phyloP scores from a whole-genome alignment of 2,329 filamentous ascomycete genomes.

The Hymenoscyphus salicellus region DNA sequence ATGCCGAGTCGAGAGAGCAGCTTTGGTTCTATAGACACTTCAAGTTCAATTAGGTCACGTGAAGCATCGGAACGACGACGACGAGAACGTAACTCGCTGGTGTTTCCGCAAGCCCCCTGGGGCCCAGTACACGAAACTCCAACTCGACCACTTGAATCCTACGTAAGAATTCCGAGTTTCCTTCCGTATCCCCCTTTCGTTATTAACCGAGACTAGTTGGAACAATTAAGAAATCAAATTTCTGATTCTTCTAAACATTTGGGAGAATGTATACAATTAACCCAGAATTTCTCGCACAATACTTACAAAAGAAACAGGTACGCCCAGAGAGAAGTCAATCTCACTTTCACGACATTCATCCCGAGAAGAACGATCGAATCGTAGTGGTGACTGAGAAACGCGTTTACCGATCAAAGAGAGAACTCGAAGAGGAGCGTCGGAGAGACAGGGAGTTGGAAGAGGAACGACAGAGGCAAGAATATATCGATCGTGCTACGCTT shows the following conservation, averaged over 20 bases:
- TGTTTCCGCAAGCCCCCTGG: slow-evolving; percentile 4
- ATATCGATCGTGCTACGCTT: slow-evolving; percentile 6
- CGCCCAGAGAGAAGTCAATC: neutral
- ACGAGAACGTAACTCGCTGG: slow-evolving; percentile 14
- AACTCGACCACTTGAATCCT: too few species aligned
- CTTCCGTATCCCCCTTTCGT: neutral
- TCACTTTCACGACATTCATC: slow-evolving; percentile 11
- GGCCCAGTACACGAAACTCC: slow-evolving; percentile 1
- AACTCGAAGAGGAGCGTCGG: slow-evolving; percentile 10
- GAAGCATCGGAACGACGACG: slow-evolving; percentile 18
- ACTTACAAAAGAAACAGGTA: neutral
- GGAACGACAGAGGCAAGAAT: slow-evolving; percentile 18
- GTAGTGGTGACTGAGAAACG: slow-evolving; percentile 21
- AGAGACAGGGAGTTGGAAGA: neutral
- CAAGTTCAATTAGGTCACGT: slow-evolving; percentile 10
- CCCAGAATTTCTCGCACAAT: neutral
- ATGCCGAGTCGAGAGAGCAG: slow-evolving; percentile 11
- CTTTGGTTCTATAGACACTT: slow-evolving; percentile 10
- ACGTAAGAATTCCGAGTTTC: too few species aligned
- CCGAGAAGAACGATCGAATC: slow-evolving; percentile 9
- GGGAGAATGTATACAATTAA: neutral
- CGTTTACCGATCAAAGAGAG: slow-evolving; percentile 15
- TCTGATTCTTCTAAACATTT: neutral
- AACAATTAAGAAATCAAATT: neutral
- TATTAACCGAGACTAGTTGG: neutral